Conservation (phyloP, 257 asterid genomes). For the Lantana camara region DNA sequence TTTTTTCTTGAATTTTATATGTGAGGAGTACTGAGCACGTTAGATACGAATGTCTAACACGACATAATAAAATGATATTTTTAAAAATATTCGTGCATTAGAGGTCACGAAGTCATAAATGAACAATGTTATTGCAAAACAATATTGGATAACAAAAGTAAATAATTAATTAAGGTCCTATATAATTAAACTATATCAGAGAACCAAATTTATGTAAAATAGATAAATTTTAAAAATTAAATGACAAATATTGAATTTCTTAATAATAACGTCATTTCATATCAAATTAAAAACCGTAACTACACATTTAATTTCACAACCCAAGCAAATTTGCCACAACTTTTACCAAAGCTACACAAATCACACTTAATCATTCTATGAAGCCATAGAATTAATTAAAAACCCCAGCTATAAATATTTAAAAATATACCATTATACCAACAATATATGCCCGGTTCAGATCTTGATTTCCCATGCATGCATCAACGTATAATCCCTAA, state of each 20-base stretch:
- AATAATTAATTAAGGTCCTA: too few species aligned
- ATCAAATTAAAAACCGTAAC: background rate
- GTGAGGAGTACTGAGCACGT: too few species aligned
- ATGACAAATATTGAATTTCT: background rate
- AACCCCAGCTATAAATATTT: background rate
- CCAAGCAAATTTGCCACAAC: background rate
- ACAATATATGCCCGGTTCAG: too few species aligned
- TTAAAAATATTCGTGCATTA: too few species aligned
- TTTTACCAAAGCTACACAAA: background rate
- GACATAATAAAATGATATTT: too few species aligned
- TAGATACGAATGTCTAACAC: too few species aligned
- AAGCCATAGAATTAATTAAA: background rate
- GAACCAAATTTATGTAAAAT: background rate
- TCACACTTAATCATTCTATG: background rate
- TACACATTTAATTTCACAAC: background rate
- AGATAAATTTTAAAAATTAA: too few species aligned
- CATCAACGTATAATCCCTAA: slow-evolving; percentile 24
- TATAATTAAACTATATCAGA: background rate
- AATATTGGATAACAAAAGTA: too few species aligned
- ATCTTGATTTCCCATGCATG: background rate
- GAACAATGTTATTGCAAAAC: too few species aligned
- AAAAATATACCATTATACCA: too few species aligned
- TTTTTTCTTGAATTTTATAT: too few species aligned
- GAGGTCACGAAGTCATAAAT: too few species aligned
- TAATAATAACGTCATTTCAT: background rate